Base-by-base conservation (phyloP, 495 filamentous ascomycete species). In the Podospora australis region DNA sequence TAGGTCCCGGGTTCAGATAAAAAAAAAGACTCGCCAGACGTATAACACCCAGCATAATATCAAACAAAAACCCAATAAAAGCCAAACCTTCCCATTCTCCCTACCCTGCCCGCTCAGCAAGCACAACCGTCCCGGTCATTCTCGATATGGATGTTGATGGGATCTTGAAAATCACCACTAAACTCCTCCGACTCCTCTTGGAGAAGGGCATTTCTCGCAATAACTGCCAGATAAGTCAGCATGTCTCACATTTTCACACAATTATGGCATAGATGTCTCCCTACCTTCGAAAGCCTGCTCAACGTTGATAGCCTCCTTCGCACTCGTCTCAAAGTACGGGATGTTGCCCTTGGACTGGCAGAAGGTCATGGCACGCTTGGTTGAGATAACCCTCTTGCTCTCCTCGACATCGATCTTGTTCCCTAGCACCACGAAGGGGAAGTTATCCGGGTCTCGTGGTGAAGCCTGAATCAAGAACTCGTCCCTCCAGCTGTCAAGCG, bases 391-490 rank as follows among this genome's bases (percentile, higher is more conserved):
- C 57, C 92, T 77, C 78, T 95, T 97, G 77, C 83, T 94, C 70
- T 99, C 92, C 63, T 96, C 90, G 28, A 96, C 86, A 75, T 99
- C 92, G 60, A 97, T 94, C 77, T 99, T 99, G 74, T 99, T 99
- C 26, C 94, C 92, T 43, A 99, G 80, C 19, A 97, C 90, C 41
- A 96, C 92, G 65, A 99, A 99, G 38, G 92, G 92, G 64, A 99
- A 99, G 67, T 81, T 95, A 70, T 97, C 92, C 3, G 92, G 92
- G 61, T 97, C 94, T 63, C 91, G 80, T 9, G 94, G 92, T 53
- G 87, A 95, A 3, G 92, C 92, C 67, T 99, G 92, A 55, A 99
- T 95, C 56, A 99, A 68, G 67, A 99, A 99, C 64, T 99, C 92
- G 66, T 99, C 92, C 58, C 92, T 78, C 92, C 92, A 99, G 71